Percentiles rank a stretch among this genome's conserved stretches.
These are phyloP conservation scores for Globisporangium nunn DNA, from an alignment of 352 stramenopile genomes.

Conservation along the genomic window DNA sequence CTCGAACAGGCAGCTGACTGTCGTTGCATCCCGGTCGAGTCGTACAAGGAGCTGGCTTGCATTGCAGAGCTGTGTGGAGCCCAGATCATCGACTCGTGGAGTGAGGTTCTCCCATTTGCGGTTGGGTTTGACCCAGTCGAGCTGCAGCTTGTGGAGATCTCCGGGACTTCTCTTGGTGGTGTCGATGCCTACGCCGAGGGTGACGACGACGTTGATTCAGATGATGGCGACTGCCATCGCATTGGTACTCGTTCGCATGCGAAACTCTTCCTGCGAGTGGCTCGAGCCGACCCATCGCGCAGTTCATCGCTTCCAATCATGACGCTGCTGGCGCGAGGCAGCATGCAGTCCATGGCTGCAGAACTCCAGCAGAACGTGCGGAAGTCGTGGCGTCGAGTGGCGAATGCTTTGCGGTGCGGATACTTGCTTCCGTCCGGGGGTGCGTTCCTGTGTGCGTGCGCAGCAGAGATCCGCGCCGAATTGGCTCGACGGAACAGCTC, in stretches of 20 bases:
- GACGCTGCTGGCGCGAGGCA: slow-evolving; percentile 8
- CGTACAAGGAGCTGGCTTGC: slow-evolving; percentile 3
- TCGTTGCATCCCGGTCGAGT: slow-evolving; percentile 1
- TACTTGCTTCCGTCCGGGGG: slow-evolving; percentile 10
- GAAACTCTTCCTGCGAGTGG: not conserved
- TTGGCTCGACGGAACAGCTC: not conserved
- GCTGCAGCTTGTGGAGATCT: slow-evolving; percentile 6
- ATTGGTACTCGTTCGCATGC: not conserved
- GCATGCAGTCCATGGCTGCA: not conserved
- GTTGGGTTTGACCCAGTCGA: not conserved
- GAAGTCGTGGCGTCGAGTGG: not conserved
- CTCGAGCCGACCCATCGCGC: not conserved
- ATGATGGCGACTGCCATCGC: not conserved
- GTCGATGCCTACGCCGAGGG: not conserved
- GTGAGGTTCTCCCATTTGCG: slow-evolving; percentile 3
- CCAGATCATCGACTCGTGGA: slow-evolving; percentile 10
- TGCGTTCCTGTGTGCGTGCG: slow-evolving; percentile 7
- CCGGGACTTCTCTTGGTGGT: not conserved
- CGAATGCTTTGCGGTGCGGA: slow-evolving; percentile 1
- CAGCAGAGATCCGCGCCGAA: slow-evolving; percentile 1
- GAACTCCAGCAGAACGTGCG: slow-evolving; percentile 6
- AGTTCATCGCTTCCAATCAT: not conserved
- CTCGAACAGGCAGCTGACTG: too few species aligned
- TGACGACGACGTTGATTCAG: not conserved
- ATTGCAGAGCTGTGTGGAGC: slow-evolving; percentile 8